These are phyloP conservation scores for Tricholoma terreum DNA, from an alignment of 768 basidiomycete species.

Conservation along the genomic window DNA sequence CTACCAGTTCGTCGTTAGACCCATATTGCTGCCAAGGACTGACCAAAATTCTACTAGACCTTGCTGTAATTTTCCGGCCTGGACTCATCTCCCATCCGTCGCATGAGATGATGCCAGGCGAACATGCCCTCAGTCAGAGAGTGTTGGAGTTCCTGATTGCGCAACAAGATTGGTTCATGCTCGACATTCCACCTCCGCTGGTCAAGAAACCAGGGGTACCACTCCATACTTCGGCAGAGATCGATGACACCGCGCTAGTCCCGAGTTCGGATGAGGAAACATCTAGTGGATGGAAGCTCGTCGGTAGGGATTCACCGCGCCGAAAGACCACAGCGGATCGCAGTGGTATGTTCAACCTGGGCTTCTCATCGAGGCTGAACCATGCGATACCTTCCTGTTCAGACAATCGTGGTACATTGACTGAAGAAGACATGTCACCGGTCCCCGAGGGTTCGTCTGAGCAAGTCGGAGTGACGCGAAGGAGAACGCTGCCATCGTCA, in stretches of 20 bases:
- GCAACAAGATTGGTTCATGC: constrained; percentile 94
- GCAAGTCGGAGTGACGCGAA: constrained; percentile 43
- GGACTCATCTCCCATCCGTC: constrained; percentile 87
- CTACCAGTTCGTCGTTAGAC: constrained; percentile 66
- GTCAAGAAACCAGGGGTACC: constrained; percentile 10
- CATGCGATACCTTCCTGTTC: neutral
- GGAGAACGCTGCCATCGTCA: constrained; percentile 65
- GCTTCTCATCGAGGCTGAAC: neutral
- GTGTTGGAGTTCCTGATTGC: constrained; percentile 95
- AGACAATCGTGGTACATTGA: constrained; percentile 25
- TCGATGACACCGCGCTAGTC: constrained; percentile 40
- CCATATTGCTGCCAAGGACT: neutral
- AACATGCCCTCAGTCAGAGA: constrained; percentile 83
- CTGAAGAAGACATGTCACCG: constrained; percentile 43
- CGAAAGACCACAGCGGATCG: constrained; percentile 57
- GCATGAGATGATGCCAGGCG: constrained; percentile 82
- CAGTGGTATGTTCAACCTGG: constrained; percentile 26
- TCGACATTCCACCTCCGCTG: constrained; percentile 78
- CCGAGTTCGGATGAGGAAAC: constrained; percentile 50
- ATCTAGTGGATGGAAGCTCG: constrained; percentile 55
- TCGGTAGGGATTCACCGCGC: constrained; percentile 40
- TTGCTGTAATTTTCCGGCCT: constrained; percentile 96
- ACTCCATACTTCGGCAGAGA: constrained; percentile 29
- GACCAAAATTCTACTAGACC: constrained; percentile 55
- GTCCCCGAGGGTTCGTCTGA: constrained; percentile 43